phyloP scores from a whole-genome alignment of 2,329 filamentous ascomycete genomes.

The Botrytis elliptica region DNA sequence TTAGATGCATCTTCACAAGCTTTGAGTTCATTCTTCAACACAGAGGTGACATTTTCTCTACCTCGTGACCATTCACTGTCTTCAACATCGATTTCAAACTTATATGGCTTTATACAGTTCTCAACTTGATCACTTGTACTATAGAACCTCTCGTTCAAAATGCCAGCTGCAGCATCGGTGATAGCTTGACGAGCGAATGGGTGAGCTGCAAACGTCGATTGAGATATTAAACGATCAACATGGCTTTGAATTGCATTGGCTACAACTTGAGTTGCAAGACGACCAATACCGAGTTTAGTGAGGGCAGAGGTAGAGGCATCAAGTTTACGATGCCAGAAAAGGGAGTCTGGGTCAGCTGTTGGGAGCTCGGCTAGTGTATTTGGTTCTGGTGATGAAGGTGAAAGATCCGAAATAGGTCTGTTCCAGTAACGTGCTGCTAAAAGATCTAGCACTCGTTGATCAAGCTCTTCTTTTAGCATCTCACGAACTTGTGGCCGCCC shows the following conservation, averaged over 20 bases:
- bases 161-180: conserved; percentile 81
- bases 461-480: conserved; percentile 85
- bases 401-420: conserved; percentile 84
- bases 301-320: conserved; percentile 87
- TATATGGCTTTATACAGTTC: conserved; percentile 98
- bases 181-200: conserved; percentile 94
- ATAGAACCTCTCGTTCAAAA: conserved; percentile 91
- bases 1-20: conserved; percentile 80
- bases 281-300: conserved; percentile 90
- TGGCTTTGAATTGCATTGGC: conserved; percentile 83
- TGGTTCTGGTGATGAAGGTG: conserved; percentile 61
- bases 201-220: conserved; percentile 84
- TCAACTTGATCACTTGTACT: conserved; percentile 97
- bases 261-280: conserved; percentile 88
- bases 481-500: conserved; percentile 86
- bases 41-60: conserved; percentile 74
- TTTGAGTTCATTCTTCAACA: conserved; percentile 83
- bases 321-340: conserved; percentile 92
- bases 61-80: conserved; percentile 84
- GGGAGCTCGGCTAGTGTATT: conserved; percentile 76
- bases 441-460: conserved; percentile 91
- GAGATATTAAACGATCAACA: conserved; percentile 73
- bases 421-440: conserved; percentile 97
- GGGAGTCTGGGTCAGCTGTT: conserved; percentile 78
- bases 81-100: conserved; percentile 95